Conservation (phyloP, 2,329 filamentous ascomycete species). For the Eutypella sp. region DNA sequence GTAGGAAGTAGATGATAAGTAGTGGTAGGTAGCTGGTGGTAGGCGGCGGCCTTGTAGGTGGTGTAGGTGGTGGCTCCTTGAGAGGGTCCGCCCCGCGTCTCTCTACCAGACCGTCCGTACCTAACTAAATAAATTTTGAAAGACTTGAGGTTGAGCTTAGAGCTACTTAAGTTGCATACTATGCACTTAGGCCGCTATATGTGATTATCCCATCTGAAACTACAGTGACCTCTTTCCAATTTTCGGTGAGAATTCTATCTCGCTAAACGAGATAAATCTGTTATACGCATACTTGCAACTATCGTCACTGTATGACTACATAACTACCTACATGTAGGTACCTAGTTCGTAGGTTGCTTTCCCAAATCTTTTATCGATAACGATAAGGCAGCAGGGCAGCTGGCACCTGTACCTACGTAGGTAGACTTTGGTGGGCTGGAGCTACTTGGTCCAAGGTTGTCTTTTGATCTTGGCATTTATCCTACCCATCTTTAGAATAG, state of each 20-base stretch:
- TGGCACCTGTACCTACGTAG: too few species aligned
- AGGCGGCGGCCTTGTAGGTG: neutral
- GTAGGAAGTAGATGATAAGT: too few species aligned
- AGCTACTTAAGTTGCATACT: neutral
- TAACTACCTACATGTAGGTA: too few species aligned
- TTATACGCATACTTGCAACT: neutral
- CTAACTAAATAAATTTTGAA: conserved; percentile 1
- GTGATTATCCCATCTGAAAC: neutral
- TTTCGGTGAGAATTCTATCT: neutral
- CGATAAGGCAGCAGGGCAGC: too few species aligned
- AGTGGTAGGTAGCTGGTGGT: too few species aligned
- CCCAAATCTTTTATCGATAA: too few species aligned
- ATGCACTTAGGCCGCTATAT: neutral
- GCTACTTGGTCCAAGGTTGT: neutral
- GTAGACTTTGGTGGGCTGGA: too few species aligned
- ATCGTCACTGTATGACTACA: too few species aligned
- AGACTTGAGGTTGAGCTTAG: neutral
- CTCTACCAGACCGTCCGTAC: neutral
- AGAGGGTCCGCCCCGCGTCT: neutral
- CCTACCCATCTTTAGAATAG: too few species aligned
- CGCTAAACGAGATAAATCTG: neutral
- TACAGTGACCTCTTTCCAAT: neutral
- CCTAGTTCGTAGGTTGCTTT: too few species aligned
- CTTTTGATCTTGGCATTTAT: neutral
- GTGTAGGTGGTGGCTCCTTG: neutral